These are phyloP conservation scores for Zygoascus bituminiphila DNA, from an alignment of 805 yeast species.

Conservation along the genomic window DNA sequence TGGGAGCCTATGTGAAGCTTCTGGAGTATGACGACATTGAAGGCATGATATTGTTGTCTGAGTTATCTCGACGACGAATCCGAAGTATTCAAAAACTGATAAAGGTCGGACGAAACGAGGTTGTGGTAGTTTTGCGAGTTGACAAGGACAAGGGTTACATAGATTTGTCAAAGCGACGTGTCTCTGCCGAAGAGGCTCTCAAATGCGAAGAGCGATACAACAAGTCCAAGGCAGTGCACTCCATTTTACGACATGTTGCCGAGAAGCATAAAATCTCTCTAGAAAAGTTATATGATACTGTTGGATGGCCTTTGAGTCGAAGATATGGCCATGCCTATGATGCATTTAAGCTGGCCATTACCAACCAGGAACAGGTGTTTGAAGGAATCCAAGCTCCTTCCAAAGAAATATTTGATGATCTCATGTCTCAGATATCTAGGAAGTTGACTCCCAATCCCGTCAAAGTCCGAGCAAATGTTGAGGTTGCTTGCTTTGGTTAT, in stretches of 20 bases:
- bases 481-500: conserved; percentile 92
- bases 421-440: conserved; percentile 78
- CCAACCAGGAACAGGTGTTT: conserved; percentile 76
- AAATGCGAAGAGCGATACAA: conserved; percentile 97
- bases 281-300: conserved; percentile 74
- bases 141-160: conserved; percentile 98
- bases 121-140: conserved; percentile 94
- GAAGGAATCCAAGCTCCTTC: conserved; percentile 70
- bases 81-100: conserved; percentile 95
- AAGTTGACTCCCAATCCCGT: conserved; percentile 97
- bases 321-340: conserved; percentile 96
- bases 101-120: conserved; percentile 97
- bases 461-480: conserved; percentile 96
- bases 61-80: conserved; percentile 96
- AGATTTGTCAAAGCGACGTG: conserved; percentile 95
- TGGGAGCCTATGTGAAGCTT: conserved; percentile 95
- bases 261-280: conserved; percentile 87
- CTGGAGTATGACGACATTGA: conserved; percentile 96
- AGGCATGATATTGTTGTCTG: conserved; percentile 95
- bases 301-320: conserved; percentile 96
- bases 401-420: conserved; percentile 68
- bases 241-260: conserved; percentile 97
- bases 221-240: conserved; percentile 94
- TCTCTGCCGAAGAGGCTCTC: conserved; percentile 92
- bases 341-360: conserved; percentile 92